Evolutionary conservation across 805 yeast species (phyloP).

Genomic region (Lachancea mirantina): DNA sequence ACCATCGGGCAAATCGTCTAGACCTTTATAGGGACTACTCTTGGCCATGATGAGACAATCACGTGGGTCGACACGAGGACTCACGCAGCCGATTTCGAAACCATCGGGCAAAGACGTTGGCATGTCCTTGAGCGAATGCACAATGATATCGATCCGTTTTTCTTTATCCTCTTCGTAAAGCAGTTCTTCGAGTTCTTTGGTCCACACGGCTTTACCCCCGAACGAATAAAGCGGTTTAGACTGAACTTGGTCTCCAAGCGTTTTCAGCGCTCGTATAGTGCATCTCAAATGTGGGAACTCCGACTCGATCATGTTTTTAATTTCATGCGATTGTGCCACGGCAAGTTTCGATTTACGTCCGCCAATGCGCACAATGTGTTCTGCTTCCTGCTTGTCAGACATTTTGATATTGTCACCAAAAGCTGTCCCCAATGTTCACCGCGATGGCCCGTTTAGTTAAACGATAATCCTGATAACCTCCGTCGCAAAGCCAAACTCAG

Average conservation of each 20-base stretch:
- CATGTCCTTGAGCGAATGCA: constrained; percentile 87
- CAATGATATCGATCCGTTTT: constrained; percentile 77
- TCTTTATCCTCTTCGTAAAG: constrained; percentile 55
- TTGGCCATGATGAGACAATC: constrained; percentile 79
- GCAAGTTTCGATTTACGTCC: constrained; percentile 88
- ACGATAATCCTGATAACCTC: no score
- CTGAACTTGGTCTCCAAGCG: constrained; percentile 87
- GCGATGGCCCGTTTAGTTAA: no score
- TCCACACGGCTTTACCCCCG: constrained; percentile 96
- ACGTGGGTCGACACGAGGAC: constrained; percentile 84
- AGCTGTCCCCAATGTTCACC: no score
- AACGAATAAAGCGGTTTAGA: constrained; percentile 83
- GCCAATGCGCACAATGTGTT: constrained; percentile 47
- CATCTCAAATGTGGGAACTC: constrained; percentile 61
- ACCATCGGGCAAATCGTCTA: constrained; percentile 76
- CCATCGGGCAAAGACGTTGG: constrained; percentile 89
- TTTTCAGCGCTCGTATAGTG: constrained; percentile 70
- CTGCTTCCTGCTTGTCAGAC: constrained; percentile 10
- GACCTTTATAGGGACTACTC: constrained; percentile 53
- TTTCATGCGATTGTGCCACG: constrained; percentile 73
- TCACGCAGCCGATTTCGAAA: constrained; percentile 81
- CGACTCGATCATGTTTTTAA: constrained; percentile 51
- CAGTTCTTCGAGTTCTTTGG: constrained; percentile 83
- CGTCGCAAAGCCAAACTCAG: no score
- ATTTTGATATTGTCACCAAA: not conserved